These are phyloP conservation scores for Schizonepeta tenuifolia DNA, from an alignment of 257 asterid genomes.

Conservation along the genomic window DNA sequence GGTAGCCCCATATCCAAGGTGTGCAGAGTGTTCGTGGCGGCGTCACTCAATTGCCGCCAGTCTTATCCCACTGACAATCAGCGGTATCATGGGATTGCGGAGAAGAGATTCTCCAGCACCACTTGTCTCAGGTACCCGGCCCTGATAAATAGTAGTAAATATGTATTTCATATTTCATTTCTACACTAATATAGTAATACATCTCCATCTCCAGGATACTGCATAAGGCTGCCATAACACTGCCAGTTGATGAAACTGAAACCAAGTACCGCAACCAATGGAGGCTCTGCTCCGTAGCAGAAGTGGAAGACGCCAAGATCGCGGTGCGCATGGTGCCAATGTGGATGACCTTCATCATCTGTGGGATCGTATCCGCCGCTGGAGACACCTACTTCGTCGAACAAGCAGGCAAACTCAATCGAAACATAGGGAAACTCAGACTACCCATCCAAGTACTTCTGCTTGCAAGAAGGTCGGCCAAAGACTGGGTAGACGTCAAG, in stretches of 20 bases:
- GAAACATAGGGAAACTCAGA: conserved; percentile 34
- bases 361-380: conserved; percentile 43
- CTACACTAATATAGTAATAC: too few species aligned
- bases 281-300: conserved; percentile 27
- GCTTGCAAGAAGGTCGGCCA: neutral
- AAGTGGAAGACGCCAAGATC: conserved; percentile 40
- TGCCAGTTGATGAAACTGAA: conserved; percentile 1
- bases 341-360: conserved; percentile 45
- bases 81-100: neutral
- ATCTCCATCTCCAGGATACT: conserved; percentile 34
- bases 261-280: neutral
- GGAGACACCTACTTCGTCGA: conserved; percentile 54
- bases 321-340: conserved; percentile 42
- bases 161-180: too few species aligned
- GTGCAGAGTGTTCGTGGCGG: neutral
- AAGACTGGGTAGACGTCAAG: neutral
- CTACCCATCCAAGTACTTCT: conserved; percentile 39
- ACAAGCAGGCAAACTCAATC: conserved; percentile 42
- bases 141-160: too few species aligned
- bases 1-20: neutral
- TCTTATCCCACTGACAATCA: neutral
- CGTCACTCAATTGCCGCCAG: neutral
- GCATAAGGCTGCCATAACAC: conserved; percentile 61
- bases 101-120: neutral
- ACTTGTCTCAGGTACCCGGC: conserved; percentile 16